These are phyloP conservation scores for Yamadazyma friedrichii DNA, from an alignment of 1,139 yeast genomes.

Conservation along the genomic window DNA sequence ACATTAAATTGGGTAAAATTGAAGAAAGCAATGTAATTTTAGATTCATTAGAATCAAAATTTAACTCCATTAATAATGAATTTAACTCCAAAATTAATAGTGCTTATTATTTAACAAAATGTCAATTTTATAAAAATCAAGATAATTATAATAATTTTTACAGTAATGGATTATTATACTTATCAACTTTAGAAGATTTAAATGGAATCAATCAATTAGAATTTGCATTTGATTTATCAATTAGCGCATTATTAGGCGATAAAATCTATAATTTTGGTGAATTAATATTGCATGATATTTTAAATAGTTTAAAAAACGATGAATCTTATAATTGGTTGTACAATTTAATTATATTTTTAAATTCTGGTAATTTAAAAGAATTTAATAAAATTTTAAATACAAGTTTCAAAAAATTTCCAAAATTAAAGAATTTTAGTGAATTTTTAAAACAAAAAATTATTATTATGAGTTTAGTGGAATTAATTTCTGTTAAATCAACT, in stretches of 20 bases:
- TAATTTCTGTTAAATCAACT: conserved; percentile 75
- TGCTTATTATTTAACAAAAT: conserved; percentile 77
- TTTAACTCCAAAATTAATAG: conserved; percentile 74
- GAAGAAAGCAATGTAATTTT: conserved; percentile 68
- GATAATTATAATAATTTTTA: conserved; percentile 82
- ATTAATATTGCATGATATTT: conserved; percentile 83
- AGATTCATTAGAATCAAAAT: conserved; percentile 55
- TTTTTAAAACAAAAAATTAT: conserved; percentile 89
- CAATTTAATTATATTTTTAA: conserved; percentile 65
- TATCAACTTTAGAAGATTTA: conserved; percentile 50
- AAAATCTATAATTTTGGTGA: conserved; percentile 95
- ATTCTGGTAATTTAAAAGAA: conserved; percentile 69
- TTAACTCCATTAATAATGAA: conserved; percentile 38
- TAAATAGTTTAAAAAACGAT: conserved; percentile 39
- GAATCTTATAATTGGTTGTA: conserved; percentile 69
- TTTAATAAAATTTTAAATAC: conserved; percentile 52
- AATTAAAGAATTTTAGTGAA: conserved; percentile 57
- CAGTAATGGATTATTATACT: conserved; percentile 53
- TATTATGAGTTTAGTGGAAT: conserved; percentile 86
- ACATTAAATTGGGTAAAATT: conserved; percentile 56
- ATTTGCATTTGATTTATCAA: conserved; percentile 77
- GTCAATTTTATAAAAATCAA: conserved; percentile 71
- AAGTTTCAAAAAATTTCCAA: conserved; percentile 49
- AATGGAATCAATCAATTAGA: conserved; percentile 27
- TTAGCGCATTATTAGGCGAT: conserved; percentile 89